phyloP scores from a whole-genome alignment of 1,139 yeast species.

The Yamadazyma kanchanaburiensis region DNA sequence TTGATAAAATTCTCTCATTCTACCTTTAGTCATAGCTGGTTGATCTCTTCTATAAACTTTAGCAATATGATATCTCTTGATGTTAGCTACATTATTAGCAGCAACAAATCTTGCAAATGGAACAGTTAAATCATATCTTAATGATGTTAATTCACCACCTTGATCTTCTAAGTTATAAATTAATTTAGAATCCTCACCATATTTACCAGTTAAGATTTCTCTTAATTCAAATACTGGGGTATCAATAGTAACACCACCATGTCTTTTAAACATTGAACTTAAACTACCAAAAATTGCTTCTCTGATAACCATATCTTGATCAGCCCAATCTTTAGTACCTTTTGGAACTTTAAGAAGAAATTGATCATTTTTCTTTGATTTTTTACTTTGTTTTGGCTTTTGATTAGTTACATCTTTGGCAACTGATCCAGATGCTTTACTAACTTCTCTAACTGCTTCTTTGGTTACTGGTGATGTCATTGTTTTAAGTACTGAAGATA shows the following conservation, averaged over 20 bases:
- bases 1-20: conserved; percentile 99
- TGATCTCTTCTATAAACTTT: conserved; percentile 98
- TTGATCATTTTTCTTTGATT: conserved; percentile 8
- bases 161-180: conserved; percentile 96
- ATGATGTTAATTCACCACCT: conserved; percentile 94
- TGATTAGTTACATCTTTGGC: neutral
- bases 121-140: conserved; percentile 93
- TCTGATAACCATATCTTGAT: conserved; percentile 92
- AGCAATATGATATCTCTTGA: conserved; percentile 94
- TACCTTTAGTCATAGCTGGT: conserved; percentile 99
- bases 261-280: conserved; percentile 77
- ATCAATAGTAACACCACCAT: conserved; percentile 96
- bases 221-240: conserved; percentile 96
- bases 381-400: conserved; percentile 1
- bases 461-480: conserved; percentile 4
- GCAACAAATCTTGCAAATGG: conserved; percentile 98
- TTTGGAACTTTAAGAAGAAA: conserved; percentile 90
- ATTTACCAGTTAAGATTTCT: conserved; percentile 93
- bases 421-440: neutral
- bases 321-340: conserved; percentile 99
- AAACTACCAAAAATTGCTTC: conserved; percentile 78
- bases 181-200: conserved; percentile 96
- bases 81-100: conserved; percentile 82
- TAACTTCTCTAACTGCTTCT: conserved; percentile 5
- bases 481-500: conserved; percentile 3